Conservation (phyloP, 1,284 basidiomycete species). For the Amanita bisporigera region DNA sequence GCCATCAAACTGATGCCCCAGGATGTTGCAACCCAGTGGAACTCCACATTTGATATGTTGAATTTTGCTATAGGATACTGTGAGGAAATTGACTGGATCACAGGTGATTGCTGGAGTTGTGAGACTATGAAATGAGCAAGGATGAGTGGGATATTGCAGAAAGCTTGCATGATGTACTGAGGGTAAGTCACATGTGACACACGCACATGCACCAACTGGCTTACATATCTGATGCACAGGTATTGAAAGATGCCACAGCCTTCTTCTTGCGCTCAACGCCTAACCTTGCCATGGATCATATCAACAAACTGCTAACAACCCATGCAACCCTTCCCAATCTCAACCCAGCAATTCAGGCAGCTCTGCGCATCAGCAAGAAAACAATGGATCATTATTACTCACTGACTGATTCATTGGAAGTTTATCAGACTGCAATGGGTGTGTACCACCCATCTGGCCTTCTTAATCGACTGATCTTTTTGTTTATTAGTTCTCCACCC, state of each 20-base stretch:
- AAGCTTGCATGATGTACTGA: background rate
- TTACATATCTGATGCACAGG: too few species aligned
- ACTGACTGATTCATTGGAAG: background rate
- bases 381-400: background rate
- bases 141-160: background rate
- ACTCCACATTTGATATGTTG: too few species aligned
- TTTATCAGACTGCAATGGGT: background rate
- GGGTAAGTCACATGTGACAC: background rate
- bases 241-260: background rate
- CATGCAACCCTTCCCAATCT: too few species aligned
- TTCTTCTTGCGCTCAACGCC: background rate
- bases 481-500: slow-evolving; percentile 17
- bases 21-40: slow-evolving; percentile 6
- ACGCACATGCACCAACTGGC: background rate
- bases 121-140: background rate
- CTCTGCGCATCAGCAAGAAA: background rate
- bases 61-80: slow-evolving; percentile 5
- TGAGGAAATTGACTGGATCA: slow-evolving; percentile 5
- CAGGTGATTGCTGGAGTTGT: background rate
- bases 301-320: background rate
- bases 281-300: background rate
- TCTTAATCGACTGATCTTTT: background rate
- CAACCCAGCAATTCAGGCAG: background rate
- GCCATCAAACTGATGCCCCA: background rate
- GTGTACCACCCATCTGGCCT: background rate